Percentiles rank a stretch among this genome's conserved stretches.
phyloP scores from a whole-genome alignment of 73 alveolate genomes.

The Breviolum minutum region DNA sequence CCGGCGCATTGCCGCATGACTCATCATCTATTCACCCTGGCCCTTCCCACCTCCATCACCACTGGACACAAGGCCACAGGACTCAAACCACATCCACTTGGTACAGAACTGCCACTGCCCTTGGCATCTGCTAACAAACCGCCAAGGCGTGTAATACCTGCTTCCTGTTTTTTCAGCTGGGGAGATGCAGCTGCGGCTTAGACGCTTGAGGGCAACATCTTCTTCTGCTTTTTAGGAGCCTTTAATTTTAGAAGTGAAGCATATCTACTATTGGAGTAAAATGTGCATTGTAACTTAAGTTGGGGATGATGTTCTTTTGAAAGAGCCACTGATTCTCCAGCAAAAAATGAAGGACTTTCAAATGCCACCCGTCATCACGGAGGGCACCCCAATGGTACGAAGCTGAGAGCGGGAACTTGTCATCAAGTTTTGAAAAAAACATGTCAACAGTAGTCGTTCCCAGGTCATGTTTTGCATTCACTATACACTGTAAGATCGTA shows the following conservation, averaged over 20 bases:
- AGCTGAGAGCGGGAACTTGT: no score
- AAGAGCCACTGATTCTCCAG: not conserved
- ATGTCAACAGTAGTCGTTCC: no score
- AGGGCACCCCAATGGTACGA: no score
- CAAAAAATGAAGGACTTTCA: no score
- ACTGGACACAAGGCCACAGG: constrained; percentile 70
- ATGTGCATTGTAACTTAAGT: not conserved
- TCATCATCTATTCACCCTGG: not conserved
- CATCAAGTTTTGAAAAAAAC: no score
- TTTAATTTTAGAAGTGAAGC: not conserved
- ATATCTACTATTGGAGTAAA: not conserved
- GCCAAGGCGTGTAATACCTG: constrained; percentile 65
- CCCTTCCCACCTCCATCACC: constrained; percentile 64
- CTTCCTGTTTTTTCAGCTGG: not conserved
- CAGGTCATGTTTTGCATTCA: no score
- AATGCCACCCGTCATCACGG: no score
- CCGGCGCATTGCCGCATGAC: no score
- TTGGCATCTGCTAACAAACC: constrained; percentile 66
- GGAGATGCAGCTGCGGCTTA: not conserved
- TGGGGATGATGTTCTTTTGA: not conserved
- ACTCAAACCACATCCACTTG: constrained; percentile 19
- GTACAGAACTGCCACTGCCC: constrained; percentile 54
- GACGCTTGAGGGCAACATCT: not conserved
- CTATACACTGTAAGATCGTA: no score
- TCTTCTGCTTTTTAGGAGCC: not conserved